Evolutionary conservation across 1,284 basidiomycete species (phyloP), one percentile per base, ranked within the genome.

Genomic region (Ceratorhiza oryzae-sativae): DNA sequence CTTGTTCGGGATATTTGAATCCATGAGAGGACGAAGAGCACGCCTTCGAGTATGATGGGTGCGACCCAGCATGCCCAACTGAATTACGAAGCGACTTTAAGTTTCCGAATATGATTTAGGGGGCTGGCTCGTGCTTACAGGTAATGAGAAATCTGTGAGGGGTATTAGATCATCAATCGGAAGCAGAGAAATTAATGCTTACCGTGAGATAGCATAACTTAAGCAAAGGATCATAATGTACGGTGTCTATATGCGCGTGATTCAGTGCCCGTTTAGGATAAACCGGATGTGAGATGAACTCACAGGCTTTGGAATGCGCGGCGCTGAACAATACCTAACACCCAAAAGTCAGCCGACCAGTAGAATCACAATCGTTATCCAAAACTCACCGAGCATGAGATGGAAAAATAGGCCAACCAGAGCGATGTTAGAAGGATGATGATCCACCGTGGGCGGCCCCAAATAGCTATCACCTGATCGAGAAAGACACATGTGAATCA

Each of bases 11-110:
- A 23, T 15, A 71, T 71, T 46, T 73, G 71, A 12, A 60, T 27
- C 30, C 71, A 59, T 20, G 65, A 56, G 36, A 73, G 20, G 0
- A 13, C 36, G 61, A 73, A 73, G 8, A 73, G 41, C 8, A 73
- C 48, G 42, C 32, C 46, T 68, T 73, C 73, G 25, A 73, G 65
- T 1, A 59, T 15, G 39, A 73, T 60, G 5, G 70, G 70, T 6
- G 73, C 70, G 20, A 72, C 53, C 70, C 68, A 73, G 10, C 51
- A 70, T 49, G 46, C 45, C 73, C 65, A 71, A 27, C 32, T 71
- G 32, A 30, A 39, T 6, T 39, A 6, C 36, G 13, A 13, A 39
- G 36, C 42, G 9, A 23, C 36, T 41, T 20, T 70, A 48, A 30
- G 45, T 9, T 36, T 36, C 15, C 41, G 8, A 20, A 8, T 10